Conservation (phyloP, 1,139 yeast genomes). For the Candida dubliniensis region DNA sequence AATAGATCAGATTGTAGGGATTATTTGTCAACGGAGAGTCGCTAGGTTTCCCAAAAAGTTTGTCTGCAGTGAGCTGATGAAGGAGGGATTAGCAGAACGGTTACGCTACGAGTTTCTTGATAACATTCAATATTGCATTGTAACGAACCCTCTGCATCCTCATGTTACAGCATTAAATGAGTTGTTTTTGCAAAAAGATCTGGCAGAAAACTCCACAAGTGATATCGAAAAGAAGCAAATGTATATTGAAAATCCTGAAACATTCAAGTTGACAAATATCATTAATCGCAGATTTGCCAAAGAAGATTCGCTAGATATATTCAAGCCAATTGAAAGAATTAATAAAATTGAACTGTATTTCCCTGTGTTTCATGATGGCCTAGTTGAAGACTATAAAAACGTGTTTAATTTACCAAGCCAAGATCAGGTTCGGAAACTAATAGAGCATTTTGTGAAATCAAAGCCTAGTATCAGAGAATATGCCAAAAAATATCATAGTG, state of each 20-base stretch:
- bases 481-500: not conserved
- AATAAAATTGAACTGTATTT: constrained; percentile 4
- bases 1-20: not conserved
- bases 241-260: constrained; percentile 1
- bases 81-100: not conserved
- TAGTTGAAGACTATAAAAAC: constrained; percentile 2
- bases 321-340: not conserved
- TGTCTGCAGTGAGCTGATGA: not conserved
- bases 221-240: not conserved
- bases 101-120: not conserved
- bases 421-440: not conserved
- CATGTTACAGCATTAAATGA: not conserved
- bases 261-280: constrained; percentile 1
- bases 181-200: not conserved
- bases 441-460: constrained; percentile 1
- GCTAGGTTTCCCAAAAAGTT: not conserved
- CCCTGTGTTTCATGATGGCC: constrained; percentile 3
- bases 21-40: not conserved
- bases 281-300: not conserved
- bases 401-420: constrained; percentile 3
- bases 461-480: not conserved
- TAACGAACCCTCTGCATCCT: constrained; percentile 5
- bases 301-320: not conserved
- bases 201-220: not conserved
- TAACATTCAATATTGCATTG: constrained; percentile 2